Conservation (phyloP, 2,329 filamentous ascomycete species). For the Colletotrichum graminicola region DNA sequence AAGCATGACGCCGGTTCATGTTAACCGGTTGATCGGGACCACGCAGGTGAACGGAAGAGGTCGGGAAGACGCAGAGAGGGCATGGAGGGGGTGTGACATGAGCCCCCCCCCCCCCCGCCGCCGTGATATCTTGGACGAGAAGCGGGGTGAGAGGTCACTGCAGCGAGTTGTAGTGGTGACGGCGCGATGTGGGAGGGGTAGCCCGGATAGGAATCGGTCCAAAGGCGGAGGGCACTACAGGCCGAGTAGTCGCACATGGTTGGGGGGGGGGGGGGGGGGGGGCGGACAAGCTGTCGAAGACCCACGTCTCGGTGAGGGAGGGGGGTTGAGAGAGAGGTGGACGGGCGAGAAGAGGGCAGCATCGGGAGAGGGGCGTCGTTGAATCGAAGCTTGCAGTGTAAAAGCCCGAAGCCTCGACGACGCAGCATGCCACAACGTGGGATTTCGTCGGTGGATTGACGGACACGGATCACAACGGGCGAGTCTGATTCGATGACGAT, state of each 20-base stretch:
- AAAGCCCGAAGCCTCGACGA: slow-evolving; percentile 35
- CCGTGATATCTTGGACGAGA: slow-evolving; percentile 37
- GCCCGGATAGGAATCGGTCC: slow-evolving; percentile 35
- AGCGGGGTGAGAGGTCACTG: slow-evolving; percentile 40
- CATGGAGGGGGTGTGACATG: slow-evolving; percentile 14
- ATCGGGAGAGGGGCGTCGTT: slow-evolving; percentile 30
- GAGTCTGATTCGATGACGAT: slow-evolving; percentile 30
- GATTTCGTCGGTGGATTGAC: slow-evolving; percentile 37
- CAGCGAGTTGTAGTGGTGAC: slow-evolving; percentile 29
- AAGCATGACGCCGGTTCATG: slow-evolving; percentile 21
- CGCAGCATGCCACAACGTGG: slow-evolving; percentile 40
- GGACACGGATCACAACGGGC: slow-evolving; percentile 28
- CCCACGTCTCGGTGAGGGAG: slow-evolving; percentile 30
- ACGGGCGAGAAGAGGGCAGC: slow-evolving; percentile 14
- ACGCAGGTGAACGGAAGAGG: slow-evolving; percentile 31
- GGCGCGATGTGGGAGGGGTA: slow-evolving; percentile 23
- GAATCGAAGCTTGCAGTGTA: slow-evolving; percentile 20
- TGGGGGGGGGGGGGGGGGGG: slow-evolving; percentile 26
- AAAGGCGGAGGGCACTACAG: slow-evolving; percentile 39
- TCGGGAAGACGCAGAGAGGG: slow-evolving; percentile 37
- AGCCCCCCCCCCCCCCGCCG: too few species aligned
- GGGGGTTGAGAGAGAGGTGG: neutral
- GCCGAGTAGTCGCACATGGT: slow-evolving; percentile 21
- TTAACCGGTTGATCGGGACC: slow-evolving; percentile 35
- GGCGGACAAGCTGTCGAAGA: slow-evolving; percentile 25